Conservation (phyloP, 2,329 filamentous ascomycete species). For the Cryphonectria naterciae region DNA sequence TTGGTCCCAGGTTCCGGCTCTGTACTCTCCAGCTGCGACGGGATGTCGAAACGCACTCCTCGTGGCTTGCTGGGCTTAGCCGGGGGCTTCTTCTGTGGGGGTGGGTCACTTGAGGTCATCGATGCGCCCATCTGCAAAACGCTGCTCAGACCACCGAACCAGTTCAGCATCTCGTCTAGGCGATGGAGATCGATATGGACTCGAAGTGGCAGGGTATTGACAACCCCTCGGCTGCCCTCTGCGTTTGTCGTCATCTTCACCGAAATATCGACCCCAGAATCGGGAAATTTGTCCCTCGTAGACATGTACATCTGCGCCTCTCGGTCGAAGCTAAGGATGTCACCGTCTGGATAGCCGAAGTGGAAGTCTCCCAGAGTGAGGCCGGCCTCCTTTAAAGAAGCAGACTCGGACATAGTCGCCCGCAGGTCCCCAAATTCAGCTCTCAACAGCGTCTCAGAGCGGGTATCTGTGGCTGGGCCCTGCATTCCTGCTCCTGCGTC, state of each 20-base stretch:
- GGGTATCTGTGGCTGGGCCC: constrained; percentile 47
- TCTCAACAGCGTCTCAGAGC: constrained; percentile 57
- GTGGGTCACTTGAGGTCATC: constrained; percentile 73
- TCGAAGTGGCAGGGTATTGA: constrained; percentile 77
- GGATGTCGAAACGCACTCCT: constrained; percentile 63
- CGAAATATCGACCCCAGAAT: constrained; percentile 61
- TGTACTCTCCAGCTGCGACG: constrained; percentile 53
- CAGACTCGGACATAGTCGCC: constrained; percentile 37
- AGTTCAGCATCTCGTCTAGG: constrained; percentile 83
- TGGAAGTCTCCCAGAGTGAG: constrained; percentile 60
- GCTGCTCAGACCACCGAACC: constrained; percentile 90
- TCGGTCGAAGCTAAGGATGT: constrained; percentile 67
- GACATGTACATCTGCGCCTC: constrained; percentile 62
- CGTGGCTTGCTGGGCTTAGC: constrained; percentile 49
- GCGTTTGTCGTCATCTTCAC: constrained; percentile 54
- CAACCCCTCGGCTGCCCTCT: constrained; percentile 57
- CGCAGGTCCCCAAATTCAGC: constrained; percentile 51
- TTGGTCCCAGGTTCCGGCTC: constrained; percentile 62
- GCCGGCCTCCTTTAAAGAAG: constrained; percentile 40
- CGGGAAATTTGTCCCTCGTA: constrained; percentile 60
- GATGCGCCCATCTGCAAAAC: constrained; percentile 88
- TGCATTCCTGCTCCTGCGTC: constrained; percentile 44
- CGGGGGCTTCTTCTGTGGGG: constrained; percentile 51
- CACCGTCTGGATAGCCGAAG: constrained; percentile 65
- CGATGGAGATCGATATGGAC: constrained; percentile 77